Percentiles rank a stretch among this genome's conserved stretches.
Evolutionary conservation across 2,329 filamentous ascomycete genomes (phyloP).

Genomic region (Tolypocladium ovalisporum): DNA sequence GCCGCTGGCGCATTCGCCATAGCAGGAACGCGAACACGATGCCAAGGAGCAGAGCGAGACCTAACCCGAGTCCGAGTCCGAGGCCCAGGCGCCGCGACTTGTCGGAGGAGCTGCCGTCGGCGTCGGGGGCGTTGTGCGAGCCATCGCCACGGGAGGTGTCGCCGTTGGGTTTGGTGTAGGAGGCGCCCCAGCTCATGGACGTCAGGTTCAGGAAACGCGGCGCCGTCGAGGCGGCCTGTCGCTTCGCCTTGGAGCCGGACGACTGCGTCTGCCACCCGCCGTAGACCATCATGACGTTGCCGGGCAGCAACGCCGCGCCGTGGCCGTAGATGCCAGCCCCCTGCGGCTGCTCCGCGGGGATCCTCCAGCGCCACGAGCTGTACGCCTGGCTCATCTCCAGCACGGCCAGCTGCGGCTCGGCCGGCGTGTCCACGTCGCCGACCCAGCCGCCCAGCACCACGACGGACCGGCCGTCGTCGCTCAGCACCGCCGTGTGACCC

Average conservation of each 20-base stretch:
- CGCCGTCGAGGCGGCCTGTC: constrained; percentile 16
- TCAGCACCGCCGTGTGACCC: constrained; percentile 77
- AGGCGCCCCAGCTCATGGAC: constrained; percentile 39
- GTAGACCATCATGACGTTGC: constrained; percentile 58
- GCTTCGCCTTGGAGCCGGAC: constrained; percentile 16
- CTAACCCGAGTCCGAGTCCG: constrained; percentile 52
- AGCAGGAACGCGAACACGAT: constrained; percentile 38
- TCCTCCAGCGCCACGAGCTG: constrained; percentile 61
- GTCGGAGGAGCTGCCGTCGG: constrained; percentile 7
- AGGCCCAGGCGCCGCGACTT: constrained; percentile 36
- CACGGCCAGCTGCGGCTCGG: constrained; percentile 70
- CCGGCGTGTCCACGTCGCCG: constrained; percentile 64
- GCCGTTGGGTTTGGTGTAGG: constrained; percentile 35
- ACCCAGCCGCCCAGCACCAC: constrained; percentile 89
- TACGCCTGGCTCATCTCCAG: constrained; percentile 67
- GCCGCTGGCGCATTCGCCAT: constrained; percentile 31
- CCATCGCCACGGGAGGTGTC: not conserved
- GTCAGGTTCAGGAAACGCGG: constrained; percentile 47
- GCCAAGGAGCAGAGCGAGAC: constrained; percentile 34
- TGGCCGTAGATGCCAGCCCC: constrained; percentile 48
- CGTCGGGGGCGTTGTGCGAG: constrained; percentile 12
- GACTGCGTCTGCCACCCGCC: constrained; percentile 45
- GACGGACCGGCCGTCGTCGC: constrained; percentile 65
- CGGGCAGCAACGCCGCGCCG: constrained; percentile 50
- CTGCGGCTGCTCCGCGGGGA: constrained; percentile 41